Base-by-base conservation (phyloP, 352 stramenopile species). In the Phytopythium kandeliae region DNA sequence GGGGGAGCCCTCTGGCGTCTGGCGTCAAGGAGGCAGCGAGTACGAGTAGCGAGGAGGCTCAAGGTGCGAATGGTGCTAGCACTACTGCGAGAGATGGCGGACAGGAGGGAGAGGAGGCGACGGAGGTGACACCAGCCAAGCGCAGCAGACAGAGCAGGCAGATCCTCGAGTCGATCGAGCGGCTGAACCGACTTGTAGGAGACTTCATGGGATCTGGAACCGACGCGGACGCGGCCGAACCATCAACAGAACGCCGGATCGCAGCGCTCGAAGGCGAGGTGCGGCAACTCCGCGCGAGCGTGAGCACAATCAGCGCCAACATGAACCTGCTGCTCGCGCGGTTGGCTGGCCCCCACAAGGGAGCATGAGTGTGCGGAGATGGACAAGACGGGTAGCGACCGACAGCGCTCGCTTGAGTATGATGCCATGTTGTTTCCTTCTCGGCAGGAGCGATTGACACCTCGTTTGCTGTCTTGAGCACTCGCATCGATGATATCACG, bases 111-210 rank as follows among this genome's bases (percentile, higher is more conserved):
- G n/a, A 15, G 0, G 45, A 40, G n/a, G 30, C 30, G 1, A 16
- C 6, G 17, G 42, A 48, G 24, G 15, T 25, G 16, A 21, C 25
- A 22, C 30, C 21, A 6, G 19, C 7, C 30, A 51, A 40, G 30
- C 30, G 45, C 45, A 38, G 45, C 21, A 12, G 28, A 28, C 43
- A 48, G 38, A 48, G 52, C 30, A 33, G 28, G 6, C 33, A 58
- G 43, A 58, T 53, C 26, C 31, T 53, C 17, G 43, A 58, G 52
- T 58, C 43, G n/a, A 44, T 58, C 33, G 37, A 40, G n/a, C 24
- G 42, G 33, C 31, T 58, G 42, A 58, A 58, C 42, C 48, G 24
- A 5, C 43, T 58, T 8, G 52, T 58, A 34, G 44, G 33, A 4
- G 34, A 52, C 10, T 58, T 58, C 38, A 47, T 58, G 35, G 52